These are phyloP conservation scores for Wallacemonas sp. DNA, from an alignment of 208 protist genomes.

Conservation along the genomic window DNA sequence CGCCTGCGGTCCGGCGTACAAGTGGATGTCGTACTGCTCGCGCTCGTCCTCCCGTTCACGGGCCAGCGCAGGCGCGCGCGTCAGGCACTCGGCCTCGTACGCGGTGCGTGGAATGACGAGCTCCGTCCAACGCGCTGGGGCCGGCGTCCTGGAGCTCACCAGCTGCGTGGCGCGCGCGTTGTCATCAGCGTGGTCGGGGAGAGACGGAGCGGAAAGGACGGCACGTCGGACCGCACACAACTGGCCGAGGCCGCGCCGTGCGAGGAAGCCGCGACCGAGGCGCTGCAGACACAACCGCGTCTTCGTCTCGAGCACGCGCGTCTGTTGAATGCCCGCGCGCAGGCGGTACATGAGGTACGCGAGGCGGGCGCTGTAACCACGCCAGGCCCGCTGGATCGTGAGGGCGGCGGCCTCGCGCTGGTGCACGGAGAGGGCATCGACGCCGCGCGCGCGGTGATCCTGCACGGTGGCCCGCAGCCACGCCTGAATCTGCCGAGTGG, in stretches of 20 bases:
- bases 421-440: constrained; percentile 41
- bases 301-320: constrained; percentile 5
- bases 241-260: background rate
- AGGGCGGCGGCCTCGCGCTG: constrained; percentile 38
- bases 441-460: constrained; percentile 39
- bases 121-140: background rate
- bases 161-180: no score
- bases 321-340: constrained; percentile 29
- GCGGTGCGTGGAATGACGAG: constrained; percentile 14
- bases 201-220: no score
- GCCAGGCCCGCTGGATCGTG: constrained; percentile 67
- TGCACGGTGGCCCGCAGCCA: constrained; percentile 48
- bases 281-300: constrained; percentile 26
- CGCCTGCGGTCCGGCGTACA: constrained; percentile 52
- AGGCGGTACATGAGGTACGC: constrained; percentile 44
- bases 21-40: constrained; percentile 59
- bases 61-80: constrained; percentile 28
- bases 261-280: background rate
- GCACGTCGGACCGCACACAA: no score
- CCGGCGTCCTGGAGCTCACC: no score
- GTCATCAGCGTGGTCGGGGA: no score
- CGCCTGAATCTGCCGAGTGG: constrained; percentile 41
- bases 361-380: constrained; percentile 49
- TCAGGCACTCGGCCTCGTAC: constrained; percentile 32
- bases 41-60: constrained; percentile 37